phyloP scores from a whole-genome alignment of 106 monocot genomes.

The Cymbidium sinense region DNA sequence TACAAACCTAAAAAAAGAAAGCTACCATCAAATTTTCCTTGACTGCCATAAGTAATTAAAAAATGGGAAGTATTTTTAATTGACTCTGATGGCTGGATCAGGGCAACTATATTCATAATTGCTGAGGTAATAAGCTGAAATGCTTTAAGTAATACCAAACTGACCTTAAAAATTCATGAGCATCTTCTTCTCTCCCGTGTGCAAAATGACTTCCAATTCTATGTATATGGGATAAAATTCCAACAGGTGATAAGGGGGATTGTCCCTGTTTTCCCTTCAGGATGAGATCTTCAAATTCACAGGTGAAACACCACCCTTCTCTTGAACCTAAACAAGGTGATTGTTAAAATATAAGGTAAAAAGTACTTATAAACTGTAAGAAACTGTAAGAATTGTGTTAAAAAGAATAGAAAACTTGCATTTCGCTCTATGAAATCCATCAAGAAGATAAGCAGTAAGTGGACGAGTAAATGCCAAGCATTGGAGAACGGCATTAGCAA shows the following conservation, averaged over 20 bases:
- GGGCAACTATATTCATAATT: not conserved
- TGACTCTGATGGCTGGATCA: too few species aligned
- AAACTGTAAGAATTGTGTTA: not conserved
- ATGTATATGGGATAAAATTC: conserved; percentile 60
- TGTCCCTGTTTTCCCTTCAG: conserved; percentile 47
- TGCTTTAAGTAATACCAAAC: not conserved
- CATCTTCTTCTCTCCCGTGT: conserved; percentile 78
- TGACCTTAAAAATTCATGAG: conserved; percentile 84
- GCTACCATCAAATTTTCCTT: too few species aligned
- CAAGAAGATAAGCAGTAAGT: conserved; percentile 63
- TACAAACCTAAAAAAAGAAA: too few species aligned
- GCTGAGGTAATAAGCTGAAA: not conserved
- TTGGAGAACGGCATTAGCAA: conserved; percentile 79
- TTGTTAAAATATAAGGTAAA: not conserved
- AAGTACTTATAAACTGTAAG: not conserved
- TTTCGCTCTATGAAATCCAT: conserved; percentile 47
- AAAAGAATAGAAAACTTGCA: conserved; percentile 23
- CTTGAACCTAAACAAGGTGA: conserved; percentile 32
- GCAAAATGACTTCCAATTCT: conserved; percentile 72
- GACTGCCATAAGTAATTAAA: too few species aligned
- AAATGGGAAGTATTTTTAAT: too few species aligned
- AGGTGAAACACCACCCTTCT: conserved; percentile 61
- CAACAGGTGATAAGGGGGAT: conserved; percentile 54
- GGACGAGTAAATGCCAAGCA: conserved; percentile 74
- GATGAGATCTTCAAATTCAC: conserved; percentile 68